Percentiles rank a stretch among this genome's conserved stretches.
These are phyloP conservation scores for Sinapis alba DNA, from an alignment of 441 rosid genomes.

Conservation along the genomic window DNA sequence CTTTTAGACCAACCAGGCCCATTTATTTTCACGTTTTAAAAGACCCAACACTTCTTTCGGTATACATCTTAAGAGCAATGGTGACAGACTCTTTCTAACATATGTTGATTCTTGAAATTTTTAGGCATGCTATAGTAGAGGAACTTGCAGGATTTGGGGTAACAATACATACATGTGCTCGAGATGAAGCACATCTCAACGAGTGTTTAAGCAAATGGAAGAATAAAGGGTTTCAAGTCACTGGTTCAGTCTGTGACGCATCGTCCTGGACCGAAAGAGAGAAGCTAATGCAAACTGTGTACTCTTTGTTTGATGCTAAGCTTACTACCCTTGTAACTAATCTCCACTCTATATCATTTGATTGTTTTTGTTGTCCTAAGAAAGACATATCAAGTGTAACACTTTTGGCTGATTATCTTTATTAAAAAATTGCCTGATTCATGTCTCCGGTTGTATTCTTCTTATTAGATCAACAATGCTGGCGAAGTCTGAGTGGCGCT, in stretches of 20 bases:
- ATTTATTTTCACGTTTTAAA: too few species aligned
- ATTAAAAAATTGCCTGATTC: background rate
- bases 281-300: background rate
- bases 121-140: background rate
- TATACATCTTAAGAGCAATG: background rate
- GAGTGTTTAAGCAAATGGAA: background rate
- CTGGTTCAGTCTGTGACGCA: background rate
- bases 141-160: constrained; percentile 1
- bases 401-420: background rate
- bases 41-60: background rate
- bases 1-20: too few species aligned
- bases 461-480: background rate
- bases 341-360: background rate
- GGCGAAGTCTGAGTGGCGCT: too few species aligned
- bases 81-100: background rate
- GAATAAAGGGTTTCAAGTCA: background rate
- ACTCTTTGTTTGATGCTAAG: background rate
- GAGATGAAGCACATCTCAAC: background rate
- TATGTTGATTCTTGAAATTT: background rate
- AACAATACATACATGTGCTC: background rate
- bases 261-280: background rate
- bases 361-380: background rate
- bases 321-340: background rate
- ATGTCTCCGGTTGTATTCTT: background rate
- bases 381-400: background rate